A percentile compares a stretch with the other conserved stretches of the same genome.
Conservation (phyloP, 805 yeast species). For the Wilhelminamyces savonicus region DNA sequence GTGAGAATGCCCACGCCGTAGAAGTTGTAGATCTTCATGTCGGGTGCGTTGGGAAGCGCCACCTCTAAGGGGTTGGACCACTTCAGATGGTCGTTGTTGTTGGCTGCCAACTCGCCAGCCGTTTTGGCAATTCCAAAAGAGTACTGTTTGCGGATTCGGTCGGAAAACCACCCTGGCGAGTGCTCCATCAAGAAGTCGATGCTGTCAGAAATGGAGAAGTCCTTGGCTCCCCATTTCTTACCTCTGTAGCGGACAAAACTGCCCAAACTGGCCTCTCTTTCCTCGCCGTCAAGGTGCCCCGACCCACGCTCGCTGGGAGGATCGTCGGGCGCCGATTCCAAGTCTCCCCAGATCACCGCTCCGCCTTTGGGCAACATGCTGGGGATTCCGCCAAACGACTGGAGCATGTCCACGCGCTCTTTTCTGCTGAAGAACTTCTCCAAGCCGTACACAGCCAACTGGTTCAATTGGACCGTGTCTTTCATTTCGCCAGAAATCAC, state of each 20-base stretch:
- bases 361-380: constrained; percentile 98
- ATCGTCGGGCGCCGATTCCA: constrained; percentile 68
- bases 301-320: constrained; percentile 23
- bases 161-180: constrained; percentile 72
- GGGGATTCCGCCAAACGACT: constrained; percentile 91
- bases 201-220: constrained; percentile 45
- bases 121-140: constrained; percentile 72
- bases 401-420: constrained; percentile 80
- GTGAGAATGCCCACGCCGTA: constrained; percentile 98
- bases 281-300: constrained; percentile 9
- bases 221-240: constrained; percentile 19
- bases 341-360: constrained; percentile 78
- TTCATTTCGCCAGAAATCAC: constrained; percentile 96
- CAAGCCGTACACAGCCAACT: constrained; percentile 87
- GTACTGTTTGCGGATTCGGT: constrained; percentile 62
- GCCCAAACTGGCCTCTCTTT: constrained; percentile 6
- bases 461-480: constrained; percentile 91
- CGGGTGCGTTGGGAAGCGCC: constrained; percentile 88
- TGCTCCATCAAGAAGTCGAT: constrained; percentile 58
- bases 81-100: constrained; percentile 66
- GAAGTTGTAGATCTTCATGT: constrained; percentile 79
- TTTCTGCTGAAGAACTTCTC: constrained; percentile 88
- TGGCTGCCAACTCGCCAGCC: constrained; percentile 49
- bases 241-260: constrained; percentile 6
- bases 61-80: constrained; percentile 97